Base-by-base conservation (phyloP, 257 asterid species). In the Marsdenia floribunda region DNA sequence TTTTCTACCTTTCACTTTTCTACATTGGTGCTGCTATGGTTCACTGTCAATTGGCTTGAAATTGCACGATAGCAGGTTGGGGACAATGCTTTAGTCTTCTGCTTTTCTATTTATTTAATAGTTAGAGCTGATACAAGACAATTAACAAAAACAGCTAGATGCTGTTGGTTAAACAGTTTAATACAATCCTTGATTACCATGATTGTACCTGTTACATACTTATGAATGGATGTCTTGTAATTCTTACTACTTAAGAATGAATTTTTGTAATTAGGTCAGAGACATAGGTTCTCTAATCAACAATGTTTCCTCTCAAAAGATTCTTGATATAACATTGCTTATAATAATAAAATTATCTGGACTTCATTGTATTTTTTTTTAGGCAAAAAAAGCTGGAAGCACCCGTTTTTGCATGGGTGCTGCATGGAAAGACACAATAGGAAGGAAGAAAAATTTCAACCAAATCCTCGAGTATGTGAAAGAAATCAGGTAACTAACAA, bases 381-480 rank as follows among this genome's bases (percentile, higher is more conserved):
- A 94, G 99, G 99, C 99, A 70, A 95, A 95, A 88, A 96, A 92
- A 81, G 98, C 96, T 73, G 99, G 99, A 40, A 95, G 99, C 81
- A 92, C 99, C 58, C 91, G 99, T 60, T 95, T 95, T 76, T 95
- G 99, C 85, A 95, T 95, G 98, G 99, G 99, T 84, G 99, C 99
- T 65, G 99, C 99, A 53, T 92, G 99, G 99, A 90, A 98, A 76
- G 98, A 95, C 77, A 95, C 99, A 13, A 76, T 90, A 58, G 99
- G 99, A 78, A 89, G 99, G 83, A 92, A 95, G 80, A 95, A 96
- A 74, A 90, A 95, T 87, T 92, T 95, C 91, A 95, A 73, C 57
- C 91, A 90, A 80, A 89, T 95, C 79, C 90, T 92, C 55, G 94
- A 90, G 24, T 92, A 95, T 76, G 99, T 94, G 70, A 88, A 89